Base-by-base conservation (phyloP, 352 stramenopile genomes). In the Peronospora destructor region DNA sequence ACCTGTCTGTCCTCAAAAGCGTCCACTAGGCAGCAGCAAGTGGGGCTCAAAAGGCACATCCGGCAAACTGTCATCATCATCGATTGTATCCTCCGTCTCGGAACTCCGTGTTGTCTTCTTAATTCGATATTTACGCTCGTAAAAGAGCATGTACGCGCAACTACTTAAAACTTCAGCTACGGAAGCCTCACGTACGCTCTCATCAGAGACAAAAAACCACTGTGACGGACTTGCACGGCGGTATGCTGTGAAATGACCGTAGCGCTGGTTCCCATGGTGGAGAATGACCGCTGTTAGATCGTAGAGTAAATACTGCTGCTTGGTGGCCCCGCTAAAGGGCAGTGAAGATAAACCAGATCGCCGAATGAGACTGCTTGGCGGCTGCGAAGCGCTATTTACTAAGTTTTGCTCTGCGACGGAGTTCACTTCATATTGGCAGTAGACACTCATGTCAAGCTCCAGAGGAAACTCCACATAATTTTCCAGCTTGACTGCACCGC, bases 131-230 rank as follows among this genome's bases (percentile, higher is more conserved):
- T 86, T 87, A 17, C 82, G 84, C 57, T 92, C 80, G 62, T 95
- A 95, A 53, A 95, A 93, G n/a, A 95, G 53, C 78, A 95, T 90
- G 65, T 95, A 95, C 26, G 84, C 84, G 39, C 85, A 90, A 42
- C 76, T 85, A 19, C 54, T 54, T 30, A 88, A 58, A 37, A 95
- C 82, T 46, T 93, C 76, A 26, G 72, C 56, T 14, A 73, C 53
- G 1, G 57, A 59, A 5, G 68, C 84, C 16, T 76, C 61, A 34
- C 75, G 71, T 43, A 95, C 82, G 19, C 29, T 75, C 29, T 88
- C 81, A 61, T 95, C 84, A 41, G 84, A 95, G 35, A 91, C 67
- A 39, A 89, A 91, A 35, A 92, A 91, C 84, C 84, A 95, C 56
- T 90, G 76, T 11, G 56, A 61, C 1, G 53, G 47, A 29, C 53